Evolutionary conservation across 176 grass and related monocot genomes (phyloP).

Genomic region (Aegilops longissima): DNA sequence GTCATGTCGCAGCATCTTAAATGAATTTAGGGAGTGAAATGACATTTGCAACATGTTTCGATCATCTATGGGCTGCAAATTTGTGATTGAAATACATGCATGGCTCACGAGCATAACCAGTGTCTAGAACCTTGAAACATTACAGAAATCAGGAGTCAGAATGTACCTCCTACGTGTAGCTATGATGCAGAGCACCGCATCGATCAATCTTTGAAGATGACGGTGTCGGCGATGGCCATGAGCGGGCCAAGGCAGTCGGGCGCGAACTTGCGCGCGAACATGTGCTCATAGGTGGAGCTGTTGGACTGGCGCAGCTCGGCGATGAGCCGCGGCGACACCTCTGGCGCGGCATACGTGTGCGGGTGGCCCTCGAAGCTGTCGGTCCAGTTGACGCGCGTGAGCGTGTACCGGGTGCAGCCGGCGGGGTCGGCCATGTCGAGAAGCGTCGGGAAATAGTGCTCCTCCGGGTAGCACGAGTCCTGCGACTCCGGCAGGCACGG

Average conservation of each 20-base stretch:
- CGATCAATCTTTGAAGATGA: constrained; percentile 66
- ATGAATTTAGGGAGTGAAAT: not conserved
- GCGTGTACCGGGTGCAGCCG: constrained; percentile 63
- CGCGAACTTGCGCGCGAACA: constrained; percentile 92
- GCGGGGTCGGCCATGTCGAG: constrained; percentile 75
- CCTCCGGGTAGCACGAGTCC: constrained; percentile 81
- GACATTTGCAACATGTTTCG: not conserved
- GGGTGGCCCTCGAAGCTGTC: constrained; percentile 77
- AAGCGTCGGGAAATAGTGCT: constrained; percentile 93
- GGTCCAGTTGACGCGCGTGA: constrained; percentile 91
- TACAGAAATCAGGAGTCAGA: not conserved
- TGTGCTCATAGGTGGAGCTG: constrained; percentile 34
- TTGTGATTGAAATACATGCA: not conserved
- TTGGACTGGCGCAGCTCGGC: constrained; percentile 40
- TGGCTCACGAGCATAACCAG: not conserved
- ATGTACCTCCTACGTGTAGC: constrained; percentile 14
- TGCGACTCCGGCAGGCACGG: constrained; percentile 53
- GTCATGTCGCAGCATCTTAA: not conserved
- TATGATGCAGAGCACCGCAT: not conserved
- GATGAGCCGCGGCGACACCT: constrained; percentile 55
- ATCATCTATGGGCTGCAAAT: not conserved
- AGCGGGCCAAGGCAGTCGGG: constrained; percentile 66
- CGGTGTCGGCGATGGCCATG: constrained; percentile 58
- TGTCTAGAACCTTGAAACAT: not conserved
- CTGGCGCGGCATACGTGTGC: constrained; percentile 43